A percentile compares a stretch with the other conserved stretches of the same genome.
These are phyloP conservation scores for Sordariomycetes sp. DNA, from an alignment of 2,329 filamentous ascomycete genomes.

Conservation along the genomic window DNA sequence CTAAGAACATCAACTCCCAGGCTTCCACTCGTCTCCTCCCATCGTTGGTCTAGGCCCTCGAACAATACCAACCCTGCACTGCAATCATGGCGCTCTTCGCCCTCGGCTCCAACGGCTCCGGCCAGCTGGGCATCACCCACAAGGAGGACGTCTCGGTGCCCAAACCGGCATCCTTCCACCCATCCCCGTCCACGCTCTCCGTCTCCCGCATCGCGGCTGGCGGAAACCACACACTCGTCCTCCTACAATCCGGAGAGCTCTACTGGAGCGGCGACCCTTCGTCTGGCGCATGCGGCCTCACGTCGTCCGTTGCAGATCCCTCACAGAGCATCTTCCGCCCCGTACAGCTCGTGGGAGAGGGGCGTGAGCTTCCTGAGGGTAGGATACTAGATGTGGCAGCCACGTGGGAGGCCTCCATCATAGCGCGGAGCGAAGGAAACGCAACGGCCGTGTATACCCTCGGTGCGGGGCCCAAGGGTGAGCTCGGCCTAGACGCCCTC, in stretches of 20 bases:
- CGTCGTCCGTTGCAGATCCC: not conserved
- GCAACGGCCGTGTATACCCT: conserved; percentile 47
- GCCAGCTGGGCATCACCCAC: conserved; percentile 63
- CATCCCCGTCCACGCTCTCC: conserved; percentile 21
- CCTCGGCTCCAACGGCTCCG: conserved; percentile 67
- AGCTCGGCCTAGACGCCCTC: conserved; percentile 53
- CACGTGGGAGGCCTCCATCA: conserved; percentile 66
- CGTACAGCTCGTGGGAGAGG: not conserved
- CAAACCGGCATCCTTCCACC: conserved; percentile 47
- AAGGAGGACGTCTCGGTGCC: conserved; percentile 60
- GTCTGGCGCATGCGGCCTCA: conserved; percentile 42
- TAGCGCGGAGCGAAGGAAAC: conserved; percentile 38
- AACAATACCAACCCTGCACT: not conserved
- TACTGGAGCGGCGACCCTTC: conserved; percentile 54
- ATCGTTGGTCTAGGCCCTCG: not conserved
- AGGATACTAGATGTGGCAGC: conserved; percentile 40
- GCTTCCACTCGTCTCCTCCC: not conserved
- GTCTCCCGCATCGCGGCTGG: conserved; percentile 45
- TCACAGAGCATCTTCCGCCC: conserved; percentile 1
- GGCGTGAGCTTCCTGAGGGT: not conserved
- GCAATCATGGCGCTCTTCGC: conserved; percentile 49
- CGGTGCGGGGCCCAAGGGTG: conserved; percentile 60
- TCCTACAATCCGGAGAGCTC: conserved; percentile 47
- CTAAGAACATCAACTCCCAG: not conserved
- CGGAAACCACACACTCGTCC: conserved; percentile 77